Percentiles rank a stretch among this genome's conserved stretches.
Conservation (phyloP, 2,329 filamentous ascomycete species). For the Tolypocladium album region DNA sequence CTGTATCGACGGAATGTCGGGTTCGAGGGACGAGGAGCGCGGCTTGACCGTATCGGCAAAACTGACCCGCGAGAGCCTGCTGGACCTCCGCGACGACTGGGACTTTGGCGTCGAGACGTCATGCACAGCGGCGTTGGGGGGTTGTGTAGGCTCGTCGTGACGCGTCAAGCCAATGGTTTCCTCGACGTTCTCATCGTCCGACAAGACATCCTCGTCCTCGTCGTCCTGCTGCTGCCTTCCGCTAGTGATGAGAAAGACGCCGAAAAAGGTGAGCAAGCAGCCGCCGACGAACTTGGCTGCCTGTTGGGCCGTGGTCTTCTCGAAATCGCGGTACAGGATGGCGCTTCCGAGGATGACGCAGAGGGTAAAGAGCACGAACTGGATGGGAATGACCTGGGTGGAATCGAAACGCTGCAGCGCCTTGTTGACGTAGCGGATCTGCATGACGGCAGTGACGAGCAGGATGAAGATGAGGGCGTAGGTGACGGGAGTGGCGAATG, state of each 20-base stretch:
- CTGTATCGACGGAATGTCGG: constrained; percentile 24
- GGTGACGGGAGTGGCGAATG: constrained; percentile 83
- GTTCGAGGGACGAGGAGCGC: constrained; percentile 22
- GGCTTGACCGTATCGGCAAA: constrained; percentile 29
- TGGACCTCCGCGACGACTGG: constrained; percentile 39
- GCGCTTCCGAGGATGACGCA: constrained; percentile 93
- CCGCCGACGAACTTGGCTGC: constrained; percentile 81
- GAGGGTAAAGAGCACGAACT: constrained; percentile 93
- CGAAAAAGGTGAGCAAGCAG: constrained; percentile 85
- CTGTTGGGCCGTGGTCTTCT: constrained; percentile 63
- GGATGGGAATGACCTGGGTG: constrained; percentile 93
- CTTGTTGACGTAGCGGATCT: constrained; percentile 92
- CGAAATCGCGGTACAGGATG: constrained; percentile 88
- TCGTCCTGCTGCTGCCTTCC: constrained; percentile 55
- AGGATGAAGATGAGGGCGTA: constrained; percentile 77
- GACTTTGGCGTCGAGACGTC: constrained; percentile 12
- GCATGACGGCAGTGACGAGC: constrained; percentile 79
- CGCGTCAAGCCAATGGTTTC: constrained; percentile 50
- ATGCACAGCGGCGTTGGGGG: constrained; percentile 8
- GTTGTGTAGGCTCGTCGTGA: constrained; percentile 27
- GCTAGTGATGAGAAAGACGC: constrained; percentile 95
- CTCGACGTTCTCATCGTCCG: constrained; percentile 48
- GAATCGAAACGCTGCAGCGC: constrained; percentile 86
- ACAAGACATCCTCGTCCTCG: constrained; percentile 42
- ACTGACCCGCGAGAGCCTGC: constrained; percentile 33